Evolutionary conservation across 2,329 filamentous ascomycete species (phyloP).

Genomic region (Exserohilum rostratum): DNA sequence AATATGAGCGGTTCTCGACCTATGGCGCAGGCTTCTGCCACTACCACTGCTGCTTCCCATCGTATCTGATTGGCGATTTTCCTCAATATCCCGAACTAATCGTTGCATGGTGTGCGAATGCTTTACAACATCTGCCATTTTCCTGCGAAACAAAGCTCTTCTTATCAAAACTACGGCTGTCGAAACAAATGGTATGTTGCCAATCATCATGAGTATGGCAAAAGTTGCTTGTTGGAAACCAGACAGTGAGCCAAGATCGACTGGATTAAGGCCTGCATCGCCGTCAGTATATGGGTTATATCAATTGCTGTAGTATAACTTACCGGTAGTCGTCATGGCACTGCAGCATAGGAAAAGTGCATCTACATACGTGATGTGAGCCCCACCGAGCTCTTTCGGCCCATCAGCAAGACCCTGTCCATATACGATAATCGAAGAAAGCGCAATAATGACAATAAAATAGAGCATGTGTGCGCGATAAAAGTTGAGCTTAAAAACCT

Average conservation of each 20-base stretch:
- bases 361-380: slow-evolving; percentile 33
- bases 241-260: slow-evolving; percentile 32
- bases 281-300: neutral
- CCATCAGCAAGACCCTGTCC: slow-evolving; percentile 35
- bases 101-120: slow-evolving; percentile 32
- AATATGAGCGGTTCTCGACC: neutral
- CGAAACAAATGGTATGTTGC: slow-evolving; percentile 40
- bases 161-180: slow-evolving; percentile 37
- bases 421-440: slow-evolving; percentile 38
- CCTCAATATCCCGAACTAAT: slow-evolving; percentile 33
- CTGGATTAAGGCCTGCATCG: slow-evolving; percentile 31
- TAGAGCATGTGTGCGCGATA: slow-evolving; percentile 41
- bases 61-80: slow-evolving; percentile 14
- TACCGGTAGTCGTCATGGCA: slow-evolving; percentile 42
- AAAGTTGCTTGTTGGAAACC: slow-evolving; percentile 38
- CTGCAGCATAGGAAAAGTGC: slow-evolving; percentile 37
- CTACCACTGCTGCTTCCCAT: slow-evolving; percentile 9
- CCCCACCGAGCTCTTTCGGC: slow-evolving; percentile 22
- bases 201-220: slow-evolving; percentile 35
- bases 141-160: slow-evolving; percentile 33
- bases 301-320: neutral
- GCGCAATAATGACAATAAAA: slow-evolving; percentile 33
- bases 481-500: slow-evolving; percentile 27
- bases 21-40: slow-evolving; percentile 13
- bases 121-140: slow-evolving; percentile 36